Evolutionary conservation across 805 yeast genomes (phyloP).

Genomic region (Yarrowia sp.): DNA sequence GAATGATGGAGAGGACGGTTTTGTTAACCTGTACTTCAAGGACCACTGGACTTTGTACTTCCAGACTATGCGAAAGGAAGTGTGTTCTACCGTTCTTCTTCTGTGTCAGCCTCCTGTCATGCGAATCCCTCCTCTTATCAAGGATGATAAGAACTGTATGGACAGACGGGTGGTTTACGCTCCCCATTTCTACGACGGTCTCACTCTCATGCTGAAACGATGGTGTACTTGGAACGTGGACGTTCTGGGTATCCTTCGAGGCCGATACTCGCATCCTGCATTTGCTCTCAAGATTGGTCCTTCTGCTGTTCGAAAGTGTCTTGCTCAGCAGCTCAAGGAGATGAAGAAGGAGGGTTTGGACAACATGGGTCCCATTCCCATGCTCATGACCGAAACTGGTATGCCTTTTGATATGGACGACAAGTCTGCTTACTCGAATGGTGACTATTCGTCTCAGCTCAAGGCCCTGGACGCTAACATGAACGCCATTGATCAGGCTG

Average conservation of each 20-base stretch:
- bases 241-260: constrained; percentile 82
- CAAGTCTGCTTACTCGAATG: constrained; percentile 67
- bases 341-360: constrained; percentile 67
- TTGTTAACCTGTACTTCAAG: constrained; percentile 69
- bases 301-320: constrained; percentile 68
- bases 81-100: constrained; percentile 58
- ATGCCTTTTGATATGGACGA: constrained; percentile 94
- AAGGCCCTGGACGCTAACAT: constrained; percentile 81
- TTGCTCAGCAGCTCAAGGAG: constrained; percentile 68
- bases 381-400: constrained; percentile 86
- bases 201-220: constrained; percentile 84
- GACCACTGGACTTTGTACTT: constrained; percentile 62
- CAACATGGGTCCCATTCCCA: constrained; percentile 70
- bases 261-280: constrained; percentile 74
- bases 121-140: constrained; percentile 73
- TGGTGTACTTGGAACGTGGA: constrained; percentile 90
- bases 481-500: constrained; percentile 74
- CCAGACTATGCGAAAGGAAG: constrained; percentile 57
- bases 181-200: constrained; percentile 92
- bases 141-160: constrained; percentile 56
- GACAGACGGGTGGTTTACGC: constrained; percentile 72
- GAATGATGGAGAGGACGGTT: constrained; percentile 53
- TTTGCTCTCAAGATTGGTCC: constrained; percentile 75
- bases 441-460: constrained; percentile 72
- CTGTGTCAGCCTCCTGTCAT: constrained; percentile 85